Percentiles rank a stretch among this genome's conserved stretches.
Evolutionary conservation across 306 rosid genomes (phyloP).

Genomic region (Castanea sativa): DNA sequence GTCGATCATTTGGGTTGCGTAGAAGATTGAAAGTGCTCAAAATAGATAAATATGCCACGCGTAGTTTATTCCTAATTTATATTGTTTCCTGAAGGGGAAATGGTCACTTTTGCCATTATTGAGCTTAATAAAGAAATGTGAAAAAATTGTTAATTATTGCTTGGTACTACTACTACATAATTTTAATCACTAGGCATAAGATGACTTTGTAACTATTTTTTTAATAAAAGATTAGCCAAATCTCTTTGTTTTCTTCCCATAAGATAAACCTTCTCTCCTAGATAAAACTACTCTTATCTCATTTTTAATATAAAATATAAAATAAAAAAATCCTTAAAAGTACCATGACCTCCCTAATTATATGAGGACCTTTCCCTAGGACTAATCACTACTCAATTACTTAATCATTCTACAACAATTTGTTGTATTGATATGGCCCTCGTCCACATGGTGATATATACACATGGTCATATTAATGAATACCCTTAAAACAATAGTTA

Average conservation of each 20-base stretch:
- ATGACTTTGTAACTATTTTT: background rate
- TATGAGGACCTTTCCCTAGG: background rate
- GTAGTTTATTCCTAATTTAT: slow-evolving; percentile 7
- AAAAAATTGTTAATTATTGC: background rate
- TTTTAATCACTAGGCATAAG: background rate
- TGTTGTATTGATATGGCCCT: no score
- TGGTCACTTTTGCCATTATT: slow-evolving; percentile 11
- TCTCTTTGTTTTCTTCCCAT: background rate
- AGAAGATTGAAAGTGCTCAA: slow-evolving; percentile 28
- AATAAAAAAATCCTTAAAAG: background rate
- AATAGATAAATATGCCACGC: slow-evolving; percentile 23
- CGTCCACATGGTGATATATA: no score
- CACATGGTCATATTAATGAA: no score
- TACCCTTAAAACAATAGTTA: no score
- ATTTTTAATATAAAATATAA: no score
- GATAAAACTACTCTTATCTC: background rate
- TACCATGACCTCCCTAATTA: background rate
- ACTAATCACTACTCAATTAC: background rate
- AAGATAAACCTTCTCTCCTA: background rate
- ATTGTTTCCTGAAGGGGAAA: slow-evolving; percentile 16
- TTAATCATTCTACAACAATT: no score
- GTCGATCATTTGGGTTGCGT: slow-evolving; percentile 32
- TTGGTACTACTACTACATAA: background rate
- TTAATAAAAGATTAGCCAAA: background rate
- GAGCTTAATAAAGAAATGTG: slow-evolving; percentile 3